Base-by-base conservation (phyloP, 2,329 filamentous ascomycete species). In the Colletotrichum sp. region DNA sequence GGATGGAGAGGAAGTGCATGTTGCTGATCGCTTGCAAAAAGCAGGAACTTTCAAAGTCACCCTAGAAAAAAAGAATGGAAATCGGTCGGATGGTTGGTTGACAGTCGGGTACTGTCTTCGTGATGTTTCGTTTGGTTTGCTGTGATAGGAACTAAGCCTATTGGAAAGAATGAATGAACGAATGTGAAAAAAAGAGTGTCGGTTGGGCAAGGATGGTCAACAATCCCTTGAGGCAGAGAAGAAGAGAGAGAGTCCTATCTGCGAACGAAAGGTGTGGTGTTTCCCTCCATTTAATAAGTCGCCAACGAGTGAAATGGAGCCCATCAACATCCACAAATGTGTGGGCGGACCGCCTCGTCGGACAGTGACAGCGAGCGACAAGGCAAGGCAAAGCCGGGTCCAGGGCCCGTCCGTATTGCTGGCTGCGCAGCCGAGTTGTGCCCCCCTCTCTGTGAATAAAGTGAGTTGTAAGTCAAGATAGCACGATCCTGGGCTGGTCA, bases 171-270 rank as follows among this genome's bases (percentile, higher is more conserved):
- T 68, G 69, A 68, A 69, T 68, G 73, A 72, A 75, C 62, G 72
- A 72, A 67, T 55, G 62, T 30, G 21, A 57, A 69, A 49, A 69
- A 73, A 76, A 73, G 70, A 76, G 65, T 60, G 73, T 76, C 63
- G 73, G 63, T 69, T 60, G 64, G 62, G 69, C 64, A 73, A 73
- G 73, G 73, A 76, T 76, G 73, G 59, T 76, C 73, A 76, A 76
- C 73, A 76, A 76, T 73, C 70, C 73, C 64, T 73, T 69, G 70
- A 65, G 36, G 60, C 70, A 39, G 62, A 76, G 32, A 52, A 76
- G 34, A 39, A 64, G 69, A 72, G 64, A 57, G 15, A 57, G n/a
- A 49, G 55, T 15, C 57, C 59, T 64, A 59, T 10, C 10, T 21
- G 44, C 15, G 59, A 36, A 55, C 5, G 18, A n/a, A 26, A 36